These are phyloP conservation scores for Rhodotorula mucilaginosa DNA, from an alignment of 1,284 basidiomycete genomes.

Conservation along the genomic window DNA sequence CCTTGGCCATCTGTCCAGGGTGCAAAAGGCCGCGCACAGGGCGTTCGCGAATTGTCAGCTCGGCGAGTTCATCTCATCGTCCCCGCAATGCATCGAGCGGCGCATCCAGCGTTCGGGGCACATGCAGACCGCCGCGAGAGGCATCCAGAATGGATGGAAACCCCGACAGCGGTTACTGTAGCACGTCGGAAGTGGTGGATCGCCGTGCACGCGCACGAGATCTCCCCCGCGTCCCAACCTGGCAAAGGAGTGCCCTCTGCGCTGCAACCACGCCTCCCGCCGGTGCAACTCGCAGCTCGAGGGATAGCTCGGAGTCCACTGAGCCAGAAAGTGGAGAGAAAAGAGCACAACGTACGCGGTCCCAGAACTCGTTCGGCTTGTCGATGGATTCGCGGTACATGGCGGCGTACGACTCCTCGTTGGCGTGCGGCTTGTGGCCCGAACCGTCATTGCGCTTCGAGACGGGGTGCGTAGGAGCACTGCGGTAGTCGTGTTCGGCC, in stretches of 20 bases:
- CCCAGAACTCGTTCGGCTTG: constrained; percentile 82
- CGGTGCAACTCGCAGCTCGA: background rate
- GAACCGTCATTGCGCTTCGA: constrained; percentile 24
- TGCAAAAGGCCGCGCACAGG: background rate
- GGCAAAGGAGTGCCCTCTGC: background rate
- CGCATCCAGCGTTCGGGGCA: background rate
- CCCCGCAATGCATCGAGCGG: constrained; percentile 4
- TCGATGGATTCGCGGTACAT: constrained; percentile 49
- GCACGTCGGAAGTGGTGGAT: background rate
- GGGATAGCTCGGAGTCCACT: background rate
- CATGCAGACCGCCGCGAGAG: too few relatives aligned
- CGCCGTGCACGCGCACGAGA: background rate
- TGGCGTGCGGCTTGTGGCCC: constrained; percentile 56
- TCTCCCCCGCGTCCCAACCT: background rate
- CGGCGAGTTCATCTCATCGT: background rate
- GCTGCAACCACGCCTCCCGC: background rate
- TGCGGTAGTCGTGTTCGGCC: constrained; percentile 7
- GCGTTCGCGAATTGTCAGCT: constrained; percentile 3
- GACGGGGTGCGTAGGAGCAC: constrained; percentile 30
- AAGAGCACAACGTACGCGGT: constrained; percentile 58
- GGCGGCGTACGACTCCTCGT: constrained; percentile 61
- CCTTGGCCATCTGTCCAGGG: constrained; percentile 65
- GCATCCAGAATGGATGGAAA: too few relatives aligned
- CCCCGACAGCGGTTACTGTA: background rate
- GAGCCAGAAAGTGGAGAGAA: too few relatives aligned